Conservation (phyloP, 306 rosid species). For the Lotus japonicus region DNA sequence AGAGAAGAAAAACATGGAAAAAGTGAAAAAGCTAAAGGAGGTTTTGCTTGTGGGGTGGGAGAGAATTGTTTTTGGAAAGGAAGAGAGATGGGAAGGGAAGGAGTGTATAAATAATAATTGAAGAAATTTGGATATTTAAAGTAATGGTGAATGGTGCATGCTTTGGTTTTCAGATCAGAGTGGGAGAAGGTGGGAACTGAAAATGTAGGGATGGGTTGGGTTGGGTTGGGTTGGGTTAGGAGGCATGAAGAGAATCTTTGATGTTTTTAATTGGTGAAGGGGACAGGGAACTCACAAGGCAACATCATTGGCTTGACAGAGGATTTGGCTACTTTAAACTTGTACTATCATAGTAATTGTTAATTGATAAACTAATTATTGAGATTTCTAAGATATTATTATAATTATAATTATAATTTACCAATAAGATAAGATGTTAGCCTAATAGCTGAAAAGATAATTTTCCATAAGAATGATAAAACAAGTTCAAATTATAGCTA, state of each 20-base stretch:
- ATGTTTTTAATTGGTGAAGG: not conserved
- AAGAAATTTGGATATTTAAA: not conserved
- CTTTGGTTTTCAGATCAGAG: not conserved
- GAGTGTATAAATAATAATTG: conserved; percentile 15
- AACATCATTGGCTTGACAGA: not conserved
- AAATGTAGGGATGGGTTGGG: not conserved
- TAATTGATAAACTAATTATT: too few relatives aligned
- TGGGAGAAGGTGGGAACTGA: conserved; percentile 8
- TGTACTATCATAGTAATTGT: too few relatives aligned
- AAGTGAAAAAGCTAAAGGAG: conserved; percentile 34
- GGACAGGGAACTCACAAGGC: conserved; percentile 16
- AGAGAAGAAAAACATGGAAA: not conserved
- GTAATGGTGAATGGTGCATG: not conserved
- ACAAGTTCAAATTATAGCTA: too few relatives aligned
- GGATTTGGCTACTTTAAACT: not conserved
- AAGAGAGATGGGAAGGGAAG: conserved; percentile 1
- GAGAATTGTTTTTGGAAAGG: conserved; percentile 40
- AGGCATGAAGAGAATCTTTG: conserved; percentile 17
- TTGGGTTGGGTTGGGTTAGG: not conserved
- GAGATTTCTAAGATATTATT: too few relatives aligned
- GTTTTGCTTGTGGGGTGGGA: conserved; percentile 66
- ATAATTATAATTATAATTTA: too few relatives aligned
- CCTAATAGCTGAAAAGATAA: too few relatives aligned
- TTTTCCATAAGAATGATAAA: too few relatives aligned
- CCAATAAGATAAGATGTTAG: too few relatives aligned